Conservation (phyloP, 1,284 basidiomycete species). For the Rhodofomes roseus region DNA sequence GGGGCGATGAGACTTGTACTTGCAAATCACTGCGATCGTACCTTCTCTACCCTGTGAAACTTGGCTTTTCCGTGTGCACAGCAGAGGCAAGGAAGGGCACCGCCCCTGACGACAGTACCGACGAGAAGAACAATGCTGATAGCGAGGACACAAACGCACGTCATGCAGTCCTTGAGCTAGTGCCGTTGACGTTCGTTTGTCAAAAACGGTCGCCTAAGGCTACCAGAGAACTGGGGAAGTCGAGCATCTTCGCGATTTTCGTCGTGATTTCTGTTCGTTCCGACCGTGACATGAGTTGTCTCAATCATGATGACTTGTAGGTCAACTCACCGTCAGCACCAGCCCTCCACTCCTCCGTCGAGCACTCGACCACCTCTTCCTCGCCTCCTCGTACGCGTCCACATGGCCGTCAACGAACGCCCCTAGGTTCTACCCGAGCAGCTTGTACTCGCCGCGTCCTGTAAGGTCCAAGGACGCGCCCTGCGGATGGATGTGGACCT, state of each 20-base stretch:
- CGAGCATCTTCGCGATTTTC: constrained; percentile 24
- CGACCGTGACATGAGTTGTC: neutral
- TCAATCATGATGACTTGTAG: neutral
- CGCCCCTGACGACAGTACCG: too few species aligned
- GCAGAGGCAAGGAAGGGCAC: too few species aligned
- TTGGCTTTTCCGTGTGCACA: too few species aligned
- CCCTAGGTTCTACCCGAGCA: constrained; percentile 26
- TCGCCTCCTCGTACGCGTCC: constrained; percentile 23
- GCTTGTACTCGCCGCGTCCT: constrained; percentile 13
- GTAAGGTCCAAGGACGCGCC: neutral
- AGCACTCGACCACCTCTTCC: constrained; percentile 29
- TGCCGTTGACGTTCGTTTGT: too few species aligned
- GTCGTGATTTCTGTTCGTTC: constrained; percentile 17
- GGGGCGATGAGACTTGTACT: too few species aligned
- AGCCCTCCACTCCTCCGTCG: constrained; percentile 27
- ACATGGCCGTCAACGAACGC: constrained; percentile 20
- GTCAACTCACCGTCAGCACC: constrained; percentile 25
- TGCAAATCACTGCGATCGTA: too few species aligned
- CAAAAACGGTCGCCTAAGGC: too few species aligned
- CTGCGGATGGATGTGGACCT: neutral
- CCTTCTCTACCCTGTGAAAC: too few species aligned
- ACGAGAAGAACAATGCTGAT: too few species aligned
- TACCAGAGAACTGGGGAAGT: constrained; percentile 18
- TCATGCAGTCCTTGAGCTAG: constrained; percentile 31
- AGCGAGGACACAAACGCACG: too few species aligned